Evolutionary conservation across 1,139 yeast genomes (phyloP).

Genomic region (Zygoascus meyerae): DNA sequence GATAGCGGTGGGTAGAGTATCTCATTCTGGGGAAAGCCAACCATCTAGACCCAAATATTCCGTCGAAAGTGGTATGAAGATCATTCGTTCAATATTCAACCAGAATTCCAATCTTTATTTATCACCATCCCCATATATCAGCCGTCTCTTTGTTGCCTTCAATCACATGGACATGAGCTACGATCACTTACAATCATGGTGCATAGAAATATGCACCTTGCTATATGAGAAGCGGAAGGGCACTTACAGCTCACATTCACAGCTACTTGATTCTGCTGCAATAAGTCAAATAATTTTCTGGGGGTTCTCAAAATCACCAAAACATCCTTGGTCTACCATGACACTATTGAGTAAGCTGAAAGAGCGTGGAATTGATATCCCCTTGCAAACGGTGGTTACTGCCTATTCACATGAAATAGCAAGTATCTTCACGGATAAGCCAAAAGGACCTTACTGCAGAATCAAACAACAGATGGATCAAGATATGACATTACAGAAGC

Average conservation of each 20-base stretch:
- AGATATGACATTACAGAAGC: constrained; percentile 11
- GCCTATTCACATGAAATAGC: constrained; percentile 1
- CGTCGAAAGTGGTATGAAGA: background rate
- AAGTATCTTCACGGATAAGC: constrained; percentile 1
- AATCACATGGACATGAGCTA: constrained; percentile 8
- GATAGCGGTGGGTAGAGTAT: constrained; percentile 4
- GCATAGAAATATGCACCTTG: constrained; percentile 2
- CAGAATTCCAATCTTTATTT: background rate
- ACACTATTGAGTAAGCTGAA: background rate
- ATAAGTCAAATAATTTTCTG: constrained; percentile 6
- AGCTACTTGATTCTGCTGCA: constrained; percentile 4
- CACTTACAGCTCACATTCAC: background rate
- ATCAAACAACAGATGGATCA: constrained; percentile 10
- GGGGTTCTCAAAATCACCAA: constrained; percentile 11
- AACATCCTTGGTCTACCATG: constrained; percentile 9
- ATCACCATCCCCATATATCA: constrained; percentile 2
- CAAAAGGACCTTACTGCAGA: constrained; percentile 4
- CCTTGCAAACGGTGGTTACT: background rate
- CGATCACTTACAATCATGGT: constrained; percentile 5
- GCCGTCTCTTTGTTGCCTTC: constrained; percentile 2
- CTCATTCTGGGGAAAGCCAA: background rate
- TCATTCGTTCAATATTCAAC: background rate
- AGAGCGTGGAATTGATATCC: constrained; percentile 1
- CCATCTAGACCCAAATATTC: constrained; percentile 1
- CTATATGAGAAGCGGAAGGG: background rate